Percentiles rank a stretch among this genome's conserved stretches.
phyloP scores from a whole-genome alignment of 2,329 filamentous ascomycete species.

The Aspergillus intermedius region DNA sequence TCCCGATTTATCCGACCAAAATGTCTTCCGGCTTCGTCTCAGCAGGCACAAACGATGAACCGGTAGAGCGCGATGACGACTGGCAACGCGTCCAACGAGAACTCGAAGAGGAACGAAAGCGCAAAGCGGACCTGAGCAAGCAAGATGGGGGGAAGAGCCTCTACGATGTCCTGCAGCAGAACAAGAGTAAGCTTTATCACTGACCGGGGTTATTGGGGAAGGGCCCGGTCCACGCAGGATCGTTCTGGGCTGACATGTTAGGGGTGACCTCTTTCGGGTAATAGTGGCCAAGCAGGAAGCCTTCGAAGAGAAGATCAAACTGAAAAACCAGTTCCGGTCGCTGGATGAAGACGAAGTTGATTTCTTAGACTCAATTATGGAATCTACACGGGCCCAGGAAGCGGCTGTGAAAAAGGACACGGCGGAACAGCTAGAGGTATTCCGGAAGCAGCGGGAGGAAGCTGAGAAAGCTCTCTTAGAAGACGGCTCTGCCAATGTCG shows the following conservation, averaged over 20 bases:
- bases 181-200: slow-evolving; percentile 42
- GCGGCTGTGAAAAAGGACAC: slow-evolving; percentile 53
- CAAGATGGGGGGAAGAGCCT: slow-evolving; percentile 47
- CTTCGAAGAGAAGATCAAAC: slow-evolving; percentile 44
- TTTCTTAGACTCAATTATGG: slow-evolving; percentile 50
- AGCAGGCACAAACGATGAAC: slow-evolving; percentile 36
- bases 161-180: slow-evolving; percentile 43
- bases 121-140: slow-evolving; percentile 45
- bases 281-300: slow-evolving; percentile 46
- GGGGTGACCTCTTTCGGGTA: slow-evolving; percentile 21
- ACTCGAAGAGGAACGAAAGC: slow-evolving; percentile 40
- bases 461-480: slow-evolving; percentile 47
- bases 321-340: slow-evolving; percentile 47
- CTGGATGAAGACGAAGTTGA: slow-evolving; percentile 48
- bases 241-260: slow-evolving; percentile 34
- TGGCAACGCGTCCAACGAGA: slow-evolving; percentile 40
- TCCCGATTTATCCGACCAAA: slow-evolving; percentile 2
- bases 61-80: slow-evolving; percentile 36
- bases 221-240: slow-evolving; percentile 1
- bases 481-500: slow-evolving; percentile 27
- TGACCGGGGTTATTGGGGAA: too few species aligned
- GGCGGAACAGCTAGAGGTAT: slow-evolving; percentile 51
- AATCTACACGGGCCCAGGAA: slow-evolving; percentile 52
- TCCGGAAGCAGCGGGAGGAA: slow-evolving; percentile 54
- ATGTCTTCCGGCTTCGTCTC: slow-evolving; percentile 45